phyloP scores from a whole-genome alignment of 768 basidiomycete species.

The Astraeus odoratus region DNA sequence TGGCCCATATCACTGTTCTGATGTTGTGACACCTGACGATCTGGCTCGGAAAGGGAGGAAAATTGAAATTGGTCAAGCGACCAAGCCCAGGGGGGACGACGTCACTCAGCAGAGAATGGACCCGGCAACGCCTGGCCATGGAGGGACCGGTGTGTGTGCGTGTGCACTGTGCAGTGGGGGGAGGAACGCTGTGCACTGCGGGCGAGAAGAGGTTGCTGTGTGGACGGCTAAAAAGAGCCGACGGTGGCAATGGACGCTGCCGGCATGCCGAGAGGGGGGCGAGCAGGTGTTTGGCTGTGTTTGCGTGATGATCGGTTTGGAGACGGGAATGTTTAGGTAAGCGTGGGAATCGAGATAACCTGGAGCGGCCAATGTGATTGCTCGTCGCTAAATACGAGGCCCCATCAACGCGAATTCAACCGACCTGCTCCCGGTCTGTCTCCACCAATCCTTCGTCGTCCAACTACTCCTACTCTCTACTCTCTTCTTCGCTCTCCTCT shows the following conservation, averaged over 20 bases:
- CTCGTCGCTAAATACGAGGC: conserved; percentile 26
- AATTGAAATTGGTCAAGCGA: too few species aligned
- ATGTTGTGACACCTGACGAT: too few species aligned
- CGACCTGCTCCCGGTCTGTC: background rate
- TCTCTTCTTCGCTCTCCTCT: too few species aligned
- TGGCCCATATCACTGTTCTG: too few species aligned
- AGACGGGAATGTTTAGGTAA: conserved; percentile 18
- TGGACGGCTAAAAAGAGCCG: background rate
- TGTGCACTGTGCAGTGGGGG: background rate
- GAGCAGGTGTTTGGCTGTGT: conserved; percentile 12
- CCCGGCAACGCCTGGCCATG: too few species aligned
- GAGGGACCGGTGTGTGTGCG: too few species aligned
- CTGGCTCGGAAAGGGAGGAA: too few species aligned
- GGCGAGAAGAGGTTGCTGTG: background rate
- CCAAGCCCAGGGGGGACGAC: too few species aligned
- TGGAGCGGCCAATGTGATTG: conserved; percentile 10
- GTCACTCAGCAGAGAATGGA: too few species aligned
- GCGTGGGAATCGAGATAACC: conserved; percentile 15
- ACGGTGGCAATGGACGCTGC: conserved; percentile 8
- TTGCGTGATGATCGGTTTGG: conserved; percentile 23
- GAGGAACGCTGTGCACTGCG: background rate
- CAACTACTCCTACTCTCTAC: conserved; percentile 1
- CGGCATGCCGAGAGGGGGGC: conserved; percentile 18
- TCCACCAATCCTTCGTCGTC: conserved; percentile 7
- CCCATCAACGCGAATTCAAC: background rate